Evolutionary conservation across 805 yeast species (phyloP), one percentile per base, ranked within the genome.

Genomic region (Kazachstania psychrophila): DNA sequence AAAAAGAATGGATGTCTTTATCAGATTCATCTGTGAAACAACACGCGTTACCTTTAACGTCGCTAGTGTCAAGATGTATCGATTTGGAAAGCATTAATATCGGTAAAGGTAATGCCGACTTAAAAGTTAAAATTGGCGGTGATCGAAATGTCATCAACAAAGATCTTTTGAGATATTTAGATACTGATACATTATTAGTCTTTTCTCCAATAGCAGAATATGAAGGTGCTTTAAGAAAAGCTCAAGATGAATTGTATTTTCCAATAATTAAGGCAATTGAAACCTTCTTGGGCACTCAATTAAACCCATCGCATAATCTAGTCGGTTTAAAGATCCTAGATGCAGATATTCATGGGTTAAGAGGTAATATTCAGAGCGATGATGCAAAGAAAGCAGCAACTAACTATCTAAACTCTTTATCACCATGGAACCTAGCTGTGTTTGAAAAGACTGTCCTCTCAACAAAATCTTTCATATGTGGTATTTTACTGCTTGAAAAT

Each of bases 181-280:
- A 92, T 57, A 92, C 98, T 0, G 99, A 92, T 59, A 87, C 97
- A 2, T 65, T 94, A 44, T 68, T 92, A 36, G 86, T 89, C 7
- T 81, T 88, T 52, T 78, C 96, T 1, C 94, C 96, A 10, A 46
- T 49, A 9, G 68, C 65, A 28, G 97, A 89, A 56, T 86, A 82
- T 54, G 88, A 83, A 46, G 97, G 97, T 8, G 67, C 65, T 28
- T 67, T 92, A 43, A 72, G 98, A 52, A 57, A 64, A 26, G 85
- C 74, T n/a, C 98, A 92, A 60, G 79, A 85, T 45, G 74, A 76
- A 47, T 61, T 69, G 38, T 94, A 85, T 60, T 60, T 77, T 39
- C 95, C 95, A 0, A 64, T 89, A 28, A 81, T 86, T 20, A 58
- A 60, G 30, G 75, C 77, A 33, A 77, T 78, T 56, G 89, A 85